Evolutionary conservation across 495 filamentous ascomycete genomes (phyloP).

Genomic region (Tuber brumale): DNA sequence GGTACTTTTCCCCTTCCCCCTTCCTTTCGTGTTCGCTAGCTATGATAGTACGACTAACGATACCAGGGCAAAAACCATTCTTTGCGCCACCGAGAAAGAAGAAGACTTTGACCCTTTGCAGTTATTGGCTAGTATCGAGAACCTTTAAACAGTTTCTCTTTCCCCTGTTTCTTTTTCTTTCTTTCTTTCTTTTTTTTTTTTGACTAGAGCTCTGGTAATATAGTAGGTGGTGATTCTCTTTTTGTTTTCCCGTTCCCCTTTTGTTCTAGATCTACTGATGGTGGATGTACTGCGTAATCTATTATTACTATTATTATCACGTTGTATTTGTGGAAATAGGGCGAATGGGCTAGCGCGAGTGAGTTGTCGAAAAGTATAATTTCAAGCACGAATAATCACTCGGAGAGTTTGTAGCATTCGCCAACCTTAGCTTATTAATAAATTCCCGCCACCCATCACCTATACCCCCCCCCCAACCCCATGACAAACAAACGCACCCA

Average conservation of each 20-base stretch:
- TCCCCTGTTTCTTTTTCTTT: neutral
- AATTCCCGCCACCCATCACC: too few relatives aligned
- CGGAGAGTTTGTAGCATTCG: neutral
- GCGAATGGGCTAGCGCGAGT: neutral
- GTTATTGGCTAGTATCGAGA: constrained; percentile 49
- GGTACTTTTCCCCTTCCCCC: constrained; percentile 5
- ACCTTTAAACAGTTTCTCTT: constrained; percentile 8
- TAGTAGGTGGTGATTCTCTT: neutral
- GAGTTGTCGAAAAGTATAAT: neutral
- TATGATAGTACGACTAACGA: constrained; percentile 49
- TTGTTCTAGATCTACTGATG: neutral
- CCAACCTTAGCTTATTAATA: too few relatives aligned
- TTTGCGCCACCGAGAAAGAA: constrained; percentile 10
- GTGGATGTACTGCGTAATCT: neutral
- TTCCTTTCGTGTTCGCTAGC: neutral
- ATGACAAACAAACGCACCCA: too few relatives aligned
- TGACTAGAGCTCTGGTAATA: neutral
- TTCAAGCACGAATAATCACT: neutral
- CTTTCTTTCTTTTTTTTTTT: neutral
- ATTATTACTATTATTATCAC: neutral
- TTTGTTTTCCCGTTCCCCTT: neutral
- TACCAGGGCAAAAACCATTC: constrained; percentile 40
- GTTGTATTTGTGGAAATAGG: too few relatives aligned
- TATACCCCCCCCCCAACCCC: too few relatives aligned
- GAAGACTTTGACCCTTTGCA: constrained; percentile 46